Conservation (phyloP, 1,284 basidiomycete genomes). For the Chalciporus sp. region DNA sequence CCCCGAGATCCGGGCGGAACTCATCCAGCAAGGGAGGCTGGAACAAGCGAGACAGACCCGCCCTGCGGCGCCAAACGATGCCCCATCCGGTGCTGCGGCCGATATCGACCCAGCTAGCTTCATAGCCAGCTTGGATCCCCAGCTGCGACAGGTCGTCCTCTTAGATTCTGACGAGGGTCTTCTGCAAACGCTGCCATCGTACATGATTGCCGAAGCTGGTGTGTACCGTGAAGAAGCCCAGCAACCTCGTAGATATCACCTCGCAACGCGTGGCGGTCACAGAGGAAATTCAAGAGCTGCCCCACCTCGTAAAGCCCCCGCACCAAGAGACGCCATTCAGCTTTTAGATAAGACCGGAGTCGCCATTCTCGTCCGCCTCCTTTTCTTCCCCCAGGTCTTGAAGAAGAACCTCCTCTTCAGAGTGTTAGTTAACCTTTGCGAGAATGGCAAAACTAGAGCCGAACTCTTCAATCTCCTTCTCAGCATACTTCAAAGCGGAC, state of each 20-base stretch:
- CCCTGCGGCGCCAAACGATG: constrained; percentile 44
- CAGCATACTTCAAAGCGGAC: constrained; percentile 92
- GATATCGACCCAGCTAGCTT: constrained; percentile 88
- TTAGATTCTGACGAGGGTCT: constrained; percentile 86
- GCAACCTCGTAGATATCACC: constrained; percentile 41
- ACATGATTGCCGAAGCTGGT: constrained; percentile 83
- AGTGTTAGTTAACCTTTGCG: constrained; percentile 93
- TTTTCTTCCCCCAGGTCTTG: constrained; percentile 95
- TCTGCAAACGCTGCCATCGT: constrained; percentile 76
- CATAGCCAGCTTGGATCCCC: constrained; percentile 85
- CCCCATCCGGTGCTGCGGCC: constrained; percentile 50
- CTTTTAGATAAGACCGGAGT: constrained; percentile 92
- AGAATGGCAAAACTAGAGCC: constrained; percentile 89
- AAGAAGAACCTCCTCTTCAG: constrained; percentile 87
- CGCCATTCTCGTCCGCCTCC: constrained; percentile 86
- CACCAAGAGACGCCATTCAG: constrained; percentile 87
- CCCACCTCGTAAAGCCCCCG: constrained; percentile 50
- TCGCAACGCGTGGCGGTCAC: constrained; percentile 40
- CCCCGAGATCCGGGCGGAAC: constrained; percentile 94
- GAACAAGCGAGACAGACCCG: constrained; percentile 71
- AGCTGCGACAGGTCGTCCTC: constrained; percentile 83
- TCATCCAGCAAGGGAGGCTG: constrained; percentile 90
- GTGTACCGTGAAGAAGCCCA: constrained; percentile 56
- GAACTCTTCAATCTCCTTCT: constrained; percentile 94
- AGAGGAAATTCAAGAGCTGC: constrained; percentile 35